Base-by-base conservation (phyloP, 78 protist genomes). In the Monosiga brevicollis region DNA sequence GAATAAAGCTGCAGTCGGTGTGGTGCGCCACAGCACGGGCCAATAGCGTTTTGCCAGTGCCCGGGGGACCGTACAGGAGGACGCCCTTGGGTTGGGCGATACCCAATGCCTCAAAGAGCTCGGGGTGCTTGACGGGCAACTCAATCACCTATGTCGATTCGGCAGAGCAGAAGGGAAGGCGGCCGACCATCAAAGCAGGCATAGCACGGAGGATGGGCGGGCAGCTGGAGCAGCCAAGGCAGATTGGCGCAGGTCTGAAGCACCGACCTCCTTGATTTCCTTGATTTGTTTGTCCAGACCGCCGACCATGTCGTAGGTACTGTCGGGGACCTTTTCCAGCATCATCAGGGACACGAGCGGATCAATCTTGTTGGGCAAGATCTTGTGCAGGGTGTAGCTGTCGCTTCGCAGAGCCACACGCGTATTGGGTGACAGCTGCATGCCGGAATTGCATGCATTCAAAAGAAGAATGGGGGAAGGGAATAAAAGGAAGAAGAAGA, bases 11-110 rank as follows among this genome's bases (percentile, higher is more conserved):
- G 87, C 99, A 98, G 62, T 97, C 98, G 1, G 99, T 98, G 93
- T 97, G 99, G 79, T 97, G 99, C 1, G 99, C 99, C 20, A 98
- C 99, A 0, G 99, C 99, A 26, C 99, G 90, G 1, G 99, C 99
- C 36, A 98, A 82, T 35, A 98, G 92, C 25, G 99, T 98, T 91
- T 98, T 97, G 42, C 99, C 99, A 9, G 99, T 98, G 54, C 99
- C 99, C 15, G 99, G 99, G 26, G 98, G 97, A 2, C 97, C 98
- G 38, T 93, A 95, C 70, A 97, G 83, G 25, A 95, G 86, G 38
- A 94, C 95, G 24, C 96, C 99, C 85, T 91, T 97, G 54, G 99
- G 98, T 84, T 97, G 99, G 6, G 95, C 92, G 36, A 97, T 97
- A 78, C 99, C 99, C 0, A 98, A 93, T 29, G 94, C 49, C 80